Evolutionary conservation across 768 basidiomycete genomes (phyloP).

Genomic region (Pleurotus pulmonarius): DNA sequence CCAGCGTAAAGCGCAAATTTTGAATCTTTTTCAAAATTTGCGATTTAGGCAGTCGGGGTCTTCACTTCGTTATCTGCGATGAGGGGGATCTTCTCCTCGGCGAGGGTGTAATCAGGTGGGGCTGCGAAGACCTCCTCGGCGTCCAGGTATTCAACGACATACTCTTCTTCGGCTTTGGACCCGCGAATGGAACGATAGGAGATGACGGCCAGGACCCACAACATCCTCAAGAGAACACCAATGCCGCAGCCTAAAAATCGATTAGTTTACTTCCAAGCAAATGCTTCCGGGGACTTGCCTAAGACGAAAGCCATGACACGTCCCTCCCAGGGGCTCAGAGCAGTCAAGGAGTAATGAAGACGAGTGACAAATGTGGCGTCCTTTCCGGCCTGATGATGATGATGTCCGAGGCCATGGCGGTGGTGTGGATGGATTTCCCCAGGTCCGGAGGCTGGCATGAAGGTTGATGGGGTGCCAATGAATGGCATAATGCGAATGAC

Average conservation of each 20-base stretch:
- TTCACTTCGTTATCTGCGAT: not conserved
- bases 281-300: slow-evolving; percentile 41
- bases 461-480: slow-evolving; percentile 19
- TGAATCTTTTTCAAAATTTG: not conserved
- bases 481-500: slow-evolving; percentile 31
- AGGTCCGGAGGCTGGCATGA: not conserved
- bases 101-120: slow-evolving; percentile 53
- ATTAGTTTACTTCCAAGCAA: not conserved
- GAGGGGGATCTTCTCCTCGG: slow-evolving; percentile 46
- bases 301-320: slow-evolving; percentile 80
- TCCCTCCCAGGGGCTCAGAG: slow-evolving; percentile 81
- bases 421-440: slow-evolving; percentile 17
- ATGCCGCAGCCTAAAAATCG: slow-evolving; percentile 66
- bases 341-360: slow-evolving; percentile 60
- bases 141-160: slow-evolving; percentile 43
- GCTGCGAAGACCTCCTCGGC: slow-evolving; percentile 44
- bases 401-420: slow-evolving; percentile 18
- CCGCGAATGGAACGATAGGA: slow-evolving; percentile 53
- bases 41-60: slow-evolving; percentile 3
- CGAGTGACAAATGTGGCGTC: slow-evolving; percentile 50
- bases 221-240: slow-evolving; percentile 77
- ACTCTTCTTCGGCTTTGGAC: slow-evolving; percentile 36
- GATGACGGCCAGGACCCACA: slow-evolving; percentile 69
- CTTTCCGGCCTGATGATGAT: slow-evolving; percentile 23
- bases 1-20: not conserved